Conservation (phyloP, 225 moss, liverwort and hornwort species). For the Physcomitrium patens region DNA sequence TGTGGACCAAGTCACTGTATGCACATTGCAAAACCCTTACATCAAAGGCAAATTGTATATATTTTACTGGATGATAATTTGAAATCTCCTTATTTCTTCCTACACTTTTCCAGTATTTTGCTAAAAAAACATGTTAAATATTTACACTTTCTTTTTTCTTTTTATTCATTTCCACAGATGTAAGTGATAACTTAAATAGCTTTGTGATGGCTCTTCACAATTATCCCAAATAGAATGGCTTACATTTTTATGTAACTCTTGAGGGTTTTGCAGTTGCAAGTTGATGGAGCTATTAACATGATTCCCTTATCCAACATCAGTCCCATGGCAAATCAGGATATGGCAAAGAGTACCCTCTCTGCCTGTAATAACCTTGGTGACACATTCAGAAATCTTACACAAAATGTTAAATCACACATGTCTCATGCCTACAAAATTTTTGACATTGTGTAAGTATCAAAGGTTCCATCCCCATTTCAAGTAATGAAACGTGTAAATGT, state of each 20-base stretch:
- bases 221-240: too few relatives aligned
- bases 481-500: too few relatives aligned
- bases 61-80: too few relatives aligned
- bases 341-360: constrained; percentile 31
- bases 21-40: not conserved
- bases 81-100: too few relatives aligned
- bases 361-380: constrained; percentile 33
- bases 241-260: not conserved
- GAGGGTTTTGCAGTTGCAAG: constrained; percentile 22
- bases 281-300: constrained; percentile 35
- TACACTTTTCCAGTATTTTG: too few relatives aligned
- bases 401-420: constrained; percentile 28
- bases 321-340: constrained; percentile 44
- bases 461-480: too few relatives aligned
- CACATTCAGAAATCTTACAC: constrained; percentile 31
- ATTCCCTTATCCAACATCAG: constrained; percentile 32
- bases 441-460: constrained; percentile 21
- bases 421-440: constrained; percentile 26
- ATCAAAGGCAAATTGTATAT: too few relatives aligned
- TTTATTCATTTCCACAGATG: too few relatives aligned
- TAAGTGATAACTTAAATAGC: too few relatives aligned
- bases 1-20: constrained; percentile 31
- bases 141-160: too few relatives aligned
- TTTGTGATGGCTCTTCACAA: too few relatives aligned
- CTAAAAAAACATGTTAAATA: too few relatives aligned